These are phyloP conservation scores for Kodamaea fungicola DNA, from an alignment of 1,139 yeast species.

Conservation along the genomic window DNA sequence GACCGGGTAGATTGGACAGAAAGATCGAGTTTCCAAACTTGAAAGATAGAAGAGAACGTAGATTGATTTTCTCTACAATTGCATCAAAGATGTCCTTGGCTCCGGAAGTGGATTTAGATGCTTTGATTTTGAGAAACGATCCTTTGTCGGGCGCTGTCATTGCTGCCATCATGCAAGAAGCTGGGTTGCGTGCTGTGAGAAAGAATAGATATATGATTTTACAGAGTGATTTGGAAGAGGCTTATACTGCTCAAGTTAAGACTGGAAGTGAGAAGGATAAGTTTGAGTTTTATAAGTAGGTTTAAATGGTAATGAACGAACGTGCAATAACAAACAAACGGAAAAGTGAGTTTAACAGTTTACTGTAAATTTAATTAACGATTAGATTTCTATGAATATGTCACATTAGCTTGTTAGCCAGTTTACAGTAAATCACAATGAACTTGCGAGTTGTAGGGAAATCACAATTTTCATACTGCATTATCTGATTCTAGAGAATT, in stretches of 20 bases:
- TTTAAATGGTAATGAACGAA: conserved; percentile 1
- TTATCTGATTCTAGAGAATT: no score
- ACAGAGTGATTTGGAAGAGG: conserved; percentile 95
- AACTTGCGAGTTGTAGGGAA: no score
- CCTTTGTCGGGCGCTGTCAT: conserved; percentile 97
- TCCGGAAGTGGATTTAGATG: conserved; percentile 95
- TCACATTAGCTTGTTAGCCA: no score
- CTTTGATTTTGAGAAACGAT: conserved; percentile 91
- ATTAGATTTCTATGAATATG: no score
- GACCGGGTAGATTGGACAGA: conserved; percentile 98
- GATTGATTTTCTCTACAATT: conserved; percentile 91
- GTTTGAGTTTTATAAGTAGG: conserved; percentile 90
- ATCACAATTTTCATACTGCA: no score
- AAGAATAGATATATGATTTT: conserved; percentile 95
- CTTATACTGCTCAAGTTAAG: conserved; percentile 94
- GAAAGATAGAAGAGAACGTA: conserved; percentile 95
- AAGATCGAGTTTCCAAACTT: conserved; percentile 95
- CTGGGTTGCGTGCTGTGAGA: conserved; percentile 97
- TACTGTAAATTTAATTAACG: not conserved
- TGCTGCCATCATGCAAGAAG: conserved; percentile 99
- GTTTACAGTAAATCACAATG: no score
- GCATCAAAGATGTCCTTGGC: conserved; percentile 98
- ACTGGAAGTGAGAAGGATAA: conserved; percentile 94
- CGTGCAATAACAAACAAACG: not conserved
- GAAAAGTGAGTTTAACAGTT: not conserved